Conservation (phyloP, 805 yeast species). For the Kuraishia piskuri region DNA sequence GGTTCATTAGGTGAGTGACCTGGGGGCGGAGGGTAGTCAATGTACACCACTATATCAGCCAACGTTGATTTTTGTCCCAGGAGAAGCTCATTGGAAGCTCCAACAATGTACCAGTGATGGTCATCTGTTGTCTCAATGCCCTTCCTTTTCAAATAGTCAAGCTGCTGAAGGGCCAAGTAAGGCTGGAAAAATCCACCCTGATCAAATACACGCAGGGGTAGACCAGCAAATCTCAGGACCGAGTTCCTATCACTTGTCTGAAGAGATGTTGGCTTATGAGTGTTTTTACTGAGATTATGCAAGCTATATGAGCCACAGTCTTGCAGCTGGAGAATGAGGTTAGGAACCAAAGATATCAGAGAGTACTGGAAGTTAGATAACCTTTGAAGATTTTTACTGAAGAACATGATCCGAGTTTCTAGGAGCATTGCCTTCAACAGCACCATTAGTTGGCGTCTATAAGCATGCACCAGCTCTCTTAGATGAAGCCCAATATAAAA, state of each 20-base stretch:
- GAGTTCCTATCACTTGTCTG: slow-evolving; percentile 74
- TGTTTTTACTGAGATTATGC: slow-evolving; percentile 39
- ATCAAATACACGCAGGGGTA: slow-evolving; percentile 82
- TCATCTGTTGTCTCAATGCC: slow-evolving; percentile 28
- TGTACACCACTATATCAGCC: slow-evolving; percentile 66
- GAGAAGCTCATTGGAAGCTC: slow-evolving; percentile 81
- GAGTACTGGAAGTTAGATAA: slow-evolving; percentile 81
- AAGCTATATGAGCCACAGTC: slow-evolving; percentile 76
- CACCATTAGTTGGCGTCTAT: slow-evolving; percentile 50
- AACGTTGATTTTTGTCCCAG: slow-evolving; percentile 51
- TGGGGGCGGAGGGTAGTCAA: slow-evolving; percentile 33
- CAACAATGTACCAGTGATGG: slow-evolving; percentile 52
- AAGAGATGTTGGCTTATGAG: slow-evolving; percentile 56
- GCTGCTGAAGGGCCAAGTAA: slow-evolving; percentile 87
- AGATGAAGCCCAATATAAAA: slow-evolving; percentile 69
- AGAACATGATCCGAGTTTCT: slow-evolving; percentile 68
- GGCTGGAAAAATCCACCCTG: slow-evolving; percentile 87
- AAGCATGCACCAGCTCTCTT: slow-evolving; percentile 50
- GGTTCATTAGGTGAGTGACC: background rate
- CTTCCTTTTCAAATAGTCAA: slow-evolving; percentile 56
- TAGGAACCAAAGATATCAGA: slow-evolving; percentile 75
- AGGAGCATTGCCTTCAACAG: slow-evolving; percentile 71
- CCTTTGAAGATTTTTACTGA: slow-evolving; percentile 70
- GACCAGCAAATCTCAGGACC: slow-evolving; percentile 70
- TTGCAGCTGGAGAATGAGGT: slow-evolving; percentile 59